phyloP scores from a whole-genome alignment of 208 protist species.

The Crithidia expoeki region DNA sequence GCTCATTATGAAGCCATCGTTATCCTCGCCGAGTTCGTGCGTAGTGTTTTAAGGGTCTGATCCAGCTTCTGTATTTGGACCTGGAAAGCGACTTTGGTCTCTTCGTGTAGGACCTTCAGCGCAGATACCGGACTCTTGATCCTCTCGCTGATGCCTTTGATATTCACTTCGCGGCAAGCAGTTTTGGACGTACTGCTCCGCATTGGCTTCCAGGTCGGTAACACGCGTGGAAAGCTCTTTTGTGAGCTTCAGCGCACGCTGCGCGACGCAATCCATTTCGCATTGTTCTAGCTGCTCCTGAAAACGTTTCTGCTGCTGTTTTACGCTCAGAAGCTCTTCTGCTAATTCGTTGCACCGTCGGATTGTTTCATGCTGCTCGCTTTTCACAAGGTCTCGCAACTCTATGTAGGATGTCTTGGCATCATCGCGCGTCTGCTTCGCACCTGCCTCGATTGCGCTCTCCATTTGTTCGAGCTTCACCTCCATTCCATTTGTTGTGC shows the following conservation, averaged over 20 bases:
- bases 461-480: conserved; percentile 1
- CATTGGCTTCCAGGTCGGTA: conserved; percentile 8
- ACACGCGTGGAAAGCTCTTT: conserved; percentile 24
- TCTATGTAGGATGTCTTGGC: conserved; percentile 23
- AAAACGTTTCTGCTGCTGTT: conserved; percentile 25
- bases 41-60: conserved; percentile 5
- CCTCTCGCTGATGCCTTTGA: conserved; percentile 17
- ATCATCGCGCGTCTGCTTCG: conserved; percentile 12
- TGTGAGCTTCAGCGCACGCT: conserved; percentile 5
- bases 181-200: conserved; percentile 6
- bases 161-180: conserved; percentile 10
- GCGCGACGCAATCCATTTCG: background rate
- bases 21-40: conserved; percentile 29
- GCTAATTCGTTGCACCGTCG: conserved; percentile 13
- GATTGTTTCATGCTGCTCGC: background rate
- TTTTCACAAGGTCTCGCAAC: conserved; percentile 10
- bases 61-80: conserved; percentile 11
- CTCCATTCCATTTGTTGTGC: conserved; percentile 14
- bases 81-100: background rate
- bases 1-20: conserved; percentile 37
- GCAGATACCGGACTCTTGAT: conserved; percentile 7
- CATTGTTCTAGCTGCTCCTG: conserved; percentile 12
- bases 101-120: background rate
- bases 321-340: conserved; percentile 20
- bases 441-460: background rate